These are phyloP conservation scores for Coemansia sp. DNA, from an alignment of 192 early-diverging fungal species.

Conservation along the genomic window DNA sequence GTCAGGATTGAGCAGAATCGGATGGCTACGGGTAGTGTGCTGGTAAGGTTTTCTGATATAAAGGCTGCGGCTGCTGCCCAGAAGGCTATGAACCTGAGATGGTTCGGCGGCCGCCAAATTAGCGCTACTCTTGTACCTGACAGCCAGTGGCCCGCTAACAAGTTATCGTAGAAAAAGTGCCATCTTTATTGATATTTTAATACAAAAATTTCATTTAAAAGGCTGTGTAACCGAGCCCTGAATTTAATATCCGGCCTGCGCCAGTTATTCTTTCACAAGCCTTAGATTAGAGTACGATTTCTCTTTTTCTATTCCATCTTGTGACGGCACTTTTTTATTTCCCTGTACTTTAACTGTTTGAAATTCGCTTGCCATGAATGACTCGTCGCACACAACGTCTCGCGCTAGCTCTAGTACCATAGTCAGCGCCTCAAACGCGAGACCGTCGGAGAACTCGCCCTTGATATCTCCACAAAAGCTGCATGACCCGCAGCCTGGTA, in stretches of 20 bases:
- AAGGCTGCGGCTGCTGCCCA: slow-evolving; percentile 66
- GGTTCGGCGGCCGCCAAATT: slow-evolving; percentile 83
- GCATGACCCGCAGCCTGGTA: background rate
- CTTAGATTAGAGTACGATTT: background rate
- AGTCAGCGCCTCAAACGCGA: background rate
- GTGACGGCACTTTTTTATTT: background rate
- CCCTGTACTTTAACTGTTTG: background rate
- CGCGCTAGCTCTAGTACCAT: slow-evolving; percentile 6
- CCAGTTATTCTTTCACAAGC: background rate
- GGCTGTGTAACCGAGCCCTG: too few relatives aligned
- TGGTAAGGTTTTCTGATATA: slow-evolving; percentile 74
- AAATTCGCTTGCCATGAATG: background rate
- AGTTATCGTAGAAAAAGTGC: background rate
- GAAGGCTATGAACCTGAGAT: slow-evolving; percentile 74
- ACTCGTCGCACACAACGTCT: background rate
- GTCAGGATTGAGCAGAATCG: slow-evolving; percentile 72
- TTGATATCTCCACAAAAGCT: background rate
- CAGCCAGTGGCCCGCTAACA: background rate
- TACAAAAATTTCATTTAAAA: background rate
- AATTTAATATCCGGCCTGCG: background rate
- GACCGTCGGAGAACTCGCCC: background rate
- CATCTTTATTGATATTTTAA: background rate
- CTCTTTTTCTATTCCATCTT: background rate
- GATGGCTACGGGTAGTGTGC: slow-evolving; percentile 68
- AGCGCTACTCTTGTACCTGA: slow-evolving; percentile 7